Evolutionary conservation across 441 rosid species (phyloP).

Genomic region (Syzygium syzygioides): DNA sequence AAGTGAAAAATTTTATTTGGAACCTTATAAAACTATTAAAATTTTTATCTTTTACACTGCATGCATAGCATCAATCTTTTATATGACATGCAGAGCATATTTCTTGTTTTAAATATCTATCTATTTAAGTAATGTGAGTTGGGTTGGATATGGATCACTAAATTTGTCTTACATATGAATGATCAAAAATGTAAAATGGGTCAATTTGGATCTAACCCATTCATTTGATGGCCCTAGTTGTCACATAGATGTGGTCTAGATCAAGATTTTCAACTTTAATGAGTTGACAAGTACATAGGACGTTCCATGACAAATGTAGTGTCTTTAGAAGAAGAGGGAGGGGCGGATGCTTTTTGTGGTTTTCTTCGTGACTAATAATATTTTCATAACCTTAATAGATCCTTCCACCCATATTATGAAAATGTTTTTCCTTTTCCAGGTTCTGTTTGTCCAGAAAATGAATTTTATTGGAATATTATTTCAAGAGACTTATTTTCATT

Average conservation of each 20-base stretch:
- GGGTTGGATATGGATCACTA: too few species aligned
- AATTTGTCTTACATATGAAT: too few species aligned
- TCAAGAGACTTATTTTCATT: not conserved
- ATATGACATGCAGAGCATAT: too few species aligned
- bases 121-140: too few species aligned
- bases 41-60: too few species aligned
- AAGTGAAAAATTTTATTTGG: too few species aligned
- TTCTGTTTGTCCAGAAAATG: not conserved
- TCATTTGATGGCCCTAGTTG: too few species aligned
- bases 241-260: not conserved
- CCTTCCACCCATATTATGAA: not conserved
- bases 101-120: not conserved
- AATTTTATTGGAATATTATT: not conserved
- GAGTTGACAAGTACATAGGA: not conserved
- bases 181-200: too few species aligned
- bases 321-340: not conserved
- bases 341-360: not conserved
- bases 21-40: too few species aligned
- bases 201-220: too few species aligned
- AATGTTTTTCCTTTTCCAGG: not conserved
- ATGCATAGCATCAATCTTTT: too few species aligned
- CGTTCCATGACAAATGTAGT: too few species aligned
- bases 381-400: not conserved
- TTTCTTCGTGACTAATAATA: not conserved
- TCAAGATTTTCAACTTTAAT: not conserved